Evolutionary conservation across 768 basidiomycete genomes (phyloP).

Genomic region (Ramaria sp.): DNA sequence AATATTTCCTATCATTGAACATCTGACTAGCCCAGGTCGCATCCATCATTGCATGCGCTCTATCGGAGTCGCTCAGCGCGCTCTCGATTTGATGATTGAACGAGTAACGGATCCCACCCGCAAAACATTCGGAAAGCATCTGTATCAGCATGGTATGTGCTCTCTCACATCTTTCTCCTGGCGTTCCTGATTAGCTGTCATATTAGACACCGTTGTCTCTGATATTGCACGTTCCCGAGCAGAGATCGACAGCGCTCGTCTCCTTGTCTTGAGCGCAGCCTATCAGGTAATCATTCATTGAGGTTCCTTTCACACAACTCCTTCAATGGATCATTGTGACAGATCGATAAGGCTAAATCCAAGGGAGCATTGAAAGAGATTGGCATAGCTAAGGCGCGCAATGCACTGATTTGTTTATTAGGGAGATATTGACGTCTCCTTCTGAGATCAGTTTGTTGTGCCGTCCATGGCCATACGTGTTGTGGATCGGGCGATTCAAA

Average conservation of each 20-base stretch:
- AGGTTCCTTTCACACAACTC: conserved; percentile 1
- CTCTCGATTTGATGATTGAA: conserved; percentile 79
- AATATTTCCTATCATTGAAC: background rate
- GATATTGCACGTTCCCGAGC: conserved; percentile 90
- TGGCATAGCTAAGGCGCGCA: conserved; percentile 82
- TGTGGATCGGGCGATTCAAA: conserved; percentile 92
- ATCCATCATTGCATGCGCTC: conserved; percentile 98
- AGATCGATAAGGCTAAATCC: conserved; percentile 86
- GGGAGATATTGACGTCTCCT: background rate
- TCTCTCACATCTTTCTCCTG: background rate
- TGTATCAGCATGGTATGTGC: conserved; percentile 76
- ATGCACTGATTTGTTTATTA: background rate
- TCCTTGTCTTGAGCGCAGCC: conserved; percentile 89
- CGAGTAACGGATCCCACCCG: conserved; percentile 86
- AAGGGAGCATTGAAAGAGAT: conserved; percentile 98
- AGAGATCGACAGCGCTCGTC: conserved; percentile 80
- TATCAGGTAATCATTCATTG: conserved; percentile 41
- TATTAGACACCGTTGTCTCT: conserved; percentile 70
- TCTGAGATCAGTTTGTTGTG: conserved; percentile 68
- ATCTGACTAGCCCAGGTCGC: conserved; percentile 64
- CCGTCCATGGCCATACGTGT: conserved; percentile 83
- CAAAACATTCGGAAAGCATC: conserved; percentile 89
- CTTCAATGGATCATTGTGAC: background rate
- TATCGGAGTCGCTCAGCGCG: conserved; percentile 77
- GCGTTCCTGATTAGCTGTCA: background rate